Base-by-base conservation (phyloP, 1,284 basidiomycete species). In the Cryptococcus jaspeensis region DNA sequence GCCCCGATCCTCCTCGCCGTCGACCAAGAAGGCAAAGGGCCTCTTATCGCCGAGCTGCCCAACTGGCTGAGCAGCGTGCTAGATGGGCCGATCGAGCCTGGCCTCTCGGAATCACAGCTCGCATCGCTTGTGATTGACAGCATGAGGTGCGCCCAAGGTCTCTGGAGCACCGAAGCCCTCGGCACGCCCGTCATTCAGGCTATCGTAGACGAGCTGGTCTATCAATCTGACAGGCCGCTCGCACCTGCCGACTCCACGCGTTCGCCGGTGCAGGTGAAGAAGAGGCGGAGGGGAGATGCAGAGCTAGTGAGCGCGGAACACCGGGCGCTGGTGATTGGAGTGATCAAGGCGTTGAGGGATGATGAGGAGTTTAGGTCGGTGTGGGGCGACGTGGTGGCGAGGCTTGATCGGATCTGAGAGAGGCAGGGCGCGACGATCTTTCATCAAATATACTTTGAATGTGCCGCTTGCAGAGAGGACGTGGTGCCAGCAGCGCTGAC, bases 141-240 rank as follows among this genome's bases (percentile, higher is more conserved):
- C 28, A 32, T 32, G 28, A 32, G 5, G 4, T 4, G 5, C 9
- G 28, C 28, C 5, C 5, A 5, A 32, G 28, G 28, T 32, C 28
- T 32, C 5, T 46, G 20, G 18, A 37, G 28, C 38, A 25, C 7
- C 37, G 6, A 18, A 36, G 9, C 13, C 4, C 6, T 42, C 13
- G 35, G 38, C 16, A 35, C 48, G 50, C 36, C 23, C 15, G 20
- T 63, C 1, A 53, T 61, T 0, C 52, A 60, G 42, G 56, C 61
- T 35, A 38, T 72, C 4, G 45, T 64, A 6, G 62, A 68, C 4
- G 70, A 72, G 52, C 46, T 72, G 23, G 53, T 32, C 5, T 32
- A 32, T 32, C 28, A 51, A 15, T 63, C 56, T 51, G 64, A 67
- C 28, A 32, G 28, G 28, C 49, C 60, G 16, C 25, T 44, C 16